Base-by-base conservation (phyloP, 2,329 filamentous ascomycete species). In the Pseudogymnoascus sp. region DNA sequence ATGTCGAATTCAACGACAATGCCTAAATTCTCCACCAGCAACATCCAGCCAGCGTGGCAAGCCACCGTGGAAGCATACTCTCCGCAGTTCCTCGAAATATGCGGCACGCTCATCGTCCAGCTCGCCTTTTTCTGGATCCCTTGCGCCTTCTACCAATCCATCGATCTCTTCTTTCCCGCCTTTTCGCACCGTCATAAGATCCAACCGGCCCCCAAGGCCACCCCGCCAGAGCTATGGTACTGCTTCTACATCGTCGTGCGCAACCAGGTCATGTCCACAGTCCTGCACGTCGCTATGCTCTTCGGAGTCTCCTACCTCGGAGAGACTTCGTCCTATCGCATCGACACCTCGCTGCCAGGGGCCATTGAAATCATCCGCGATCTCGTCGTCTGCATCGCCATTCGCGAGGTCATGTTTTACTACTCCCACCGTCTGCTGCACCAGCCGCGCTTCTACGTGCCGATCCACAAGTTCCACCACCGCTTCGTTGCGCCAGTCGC, bases 391-490 rank as follows among this genome's bases (percentile, higher is more conserved):
- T 77, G 76, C 62, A 66, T 77, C 2, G 65, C 78, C 6, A 65
- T 77, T 6, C 79, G 82, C 59, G 83, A 86, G 67, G 65, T 76
- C 1, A 66, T 82, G 16, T 85, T 85, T 72, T 85, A 85, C 73
- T 83, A 83, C 67, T 69, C 75, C 23, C 83, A 86, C 70, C 80
- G 83, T 5, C 67, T 82, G 2, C 73, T 86, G 3, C 83, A 85
- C 71, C 69, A 74, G 5, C 80, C 77, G 0, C 70, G 66, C 5
- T 69, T 83, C 5, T 85, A 85, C 73, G 71, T 71, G 9, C 72
- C 72, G 34, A 77, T 85, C 64, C 83, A 85, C 74, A 84, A 84
- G 66, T 74, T 74, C 21, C 83, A 86, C 68, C 83, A 85, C 72
- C 74, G 74, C 23, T 85, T 84, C 73, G 81, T 78, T 0, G 81